Base-by-base conservation (phyloP, 768 basidiomycete species). In the Suillus discolor region DNA sequence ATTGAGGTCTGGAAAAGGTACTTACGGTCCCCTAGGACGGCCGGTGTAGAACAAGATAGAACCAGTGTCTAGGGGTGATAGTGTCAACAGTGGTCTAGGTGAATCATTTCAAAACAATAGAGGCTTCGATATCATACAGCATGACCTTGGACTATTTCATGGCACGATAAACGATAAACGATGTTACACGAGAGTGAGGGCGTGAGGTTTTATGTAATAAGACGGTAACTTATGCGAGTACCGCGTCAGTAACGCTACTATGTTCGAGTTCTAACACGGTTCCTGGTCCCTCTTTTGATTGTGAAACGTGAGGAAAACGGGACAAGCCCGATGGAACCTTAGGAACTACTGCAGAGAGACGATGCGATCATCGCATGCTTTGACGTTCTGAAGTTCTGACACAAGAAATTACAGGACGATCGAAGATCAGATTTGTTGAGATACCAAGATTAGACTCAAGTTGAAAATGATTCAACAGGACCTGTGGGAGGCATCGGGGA, bases 241-340 rank as follows among this genome's bases (percentile, higher is more conserved):
- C 63, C 65, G 62, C 36, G 57, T 63, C 42, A 39, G 8, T 38
- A 38, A 11, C 9, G 1, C 7, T 47, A n/a, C 39, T 36, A 36
- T 59, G 7, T 57, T 62, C 69, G 72, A 69, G 69, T 54, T 53
- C 51, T 53, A 53, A 25, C 25, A 25, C 3, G 15, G 67, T 53
- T 73, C 73, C 75, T 75, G 70, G 75, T 69, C 60, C 61, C 62
- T 44, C 38, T 3, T 57, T 44, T 31, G 18, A 53, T 20, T 57
- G 6, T 51, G 38, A 8, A 57, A n/a, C n/a, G n/a, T 31, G 38
- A 38, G 54, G 4, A 7, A 15, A 4, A 23, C 8, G 2, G 36
- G 13, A 57, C 34, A 7, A 38, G 11, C 13, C 23, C 13, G 8
- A 23, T n/a, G 20, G 31, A 1, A 13, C n/a, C 20, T 20, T 20